Percentiles rank a stretch among this genome's conserved stretches.
These are phyloP conservation scores for Xylaria sp. DNA, from an alignment of 2,329 filamentous ascomycete species.

Conservation along the genomic window DNA sequence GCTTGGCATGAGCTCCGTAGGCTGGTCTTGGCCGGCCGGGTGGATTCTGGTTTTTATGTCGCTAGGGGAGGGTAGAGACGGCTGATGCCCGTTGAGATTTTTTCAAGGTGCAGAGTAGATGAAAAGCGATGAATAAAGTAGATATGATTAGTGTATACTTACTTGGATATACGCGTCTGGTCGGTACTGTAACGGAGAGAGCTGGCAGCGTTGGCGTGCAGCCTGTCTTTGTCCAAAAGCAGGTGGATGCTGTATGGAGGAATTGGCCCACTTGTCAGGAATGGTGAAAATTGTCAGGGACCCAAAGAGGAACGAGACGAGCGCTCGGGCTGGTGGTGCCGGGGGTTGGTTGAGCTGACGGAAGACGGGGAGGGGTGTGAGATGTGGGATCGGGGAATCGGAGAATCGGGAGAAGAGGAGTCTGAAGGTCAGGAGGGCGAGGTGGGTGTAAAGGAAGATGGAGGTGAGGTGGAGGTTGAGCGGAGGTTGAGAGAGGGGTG, in stretches of 20 bases:
- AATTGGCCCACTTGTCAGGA: slow-evolving; percentile 32
- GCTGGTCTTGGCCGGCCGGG: slow-evolving; percentile 36
- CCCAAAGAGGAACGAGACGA: slow-evolving; percentile 13
- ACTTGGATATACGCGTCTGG: slow-evolving; percentile 21
- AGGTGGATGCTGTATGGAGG: slow-evolving; percentile 27
- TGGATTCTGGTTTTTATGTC: slow-evolving; percentile 29
- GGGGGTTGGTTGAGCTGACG: slow-evolving; percentile 26
- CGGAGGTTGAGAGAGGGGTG: slow-evolving; percentile 19
- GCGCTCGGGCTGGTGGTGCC: slow-evolving; percentile 25
- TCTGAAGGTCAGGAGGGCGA: slow-evolving; percentile 25
- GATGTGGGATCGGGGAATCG: slow-evolving; percentile 19
- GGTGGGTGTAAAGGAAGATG: slow-evolving; percentile 28
- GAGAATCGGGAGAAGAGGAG: slow-evolving; percentile 28
- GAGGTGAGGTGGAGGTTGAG: slow-evolving; percentile 13
- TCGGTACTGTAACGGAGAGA: slow-evolving; percentile 10
- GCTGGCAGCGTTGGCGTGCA: slow-evolving; percentile 17
- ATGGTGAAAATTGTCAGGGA: slow-evolving; percentile 28
- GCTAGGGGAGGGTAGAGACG: slow-evolving; percentile 19
- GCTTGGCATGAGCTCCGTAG: slow-evolving; percentile 36
- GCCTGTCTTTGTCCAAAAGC: slow-evolving; percentile 28
- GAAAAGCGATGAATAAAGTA: slow-evolving; percentile 3
- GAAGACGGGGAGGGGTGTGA: slow-evolving; percentile 32
- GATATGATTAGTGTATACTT: slow-evolving; percentile 18
- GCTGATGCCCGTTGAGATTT: slow-evolving; percentile 27
- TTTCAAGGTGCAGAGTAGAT: slow-evolving; percentile 7